Evolutionary conservation across 441 rosid genomes (phyloP), one percentile per base, ranked within the genome.

Genomic region (Gossypium lobatum): DNA sequence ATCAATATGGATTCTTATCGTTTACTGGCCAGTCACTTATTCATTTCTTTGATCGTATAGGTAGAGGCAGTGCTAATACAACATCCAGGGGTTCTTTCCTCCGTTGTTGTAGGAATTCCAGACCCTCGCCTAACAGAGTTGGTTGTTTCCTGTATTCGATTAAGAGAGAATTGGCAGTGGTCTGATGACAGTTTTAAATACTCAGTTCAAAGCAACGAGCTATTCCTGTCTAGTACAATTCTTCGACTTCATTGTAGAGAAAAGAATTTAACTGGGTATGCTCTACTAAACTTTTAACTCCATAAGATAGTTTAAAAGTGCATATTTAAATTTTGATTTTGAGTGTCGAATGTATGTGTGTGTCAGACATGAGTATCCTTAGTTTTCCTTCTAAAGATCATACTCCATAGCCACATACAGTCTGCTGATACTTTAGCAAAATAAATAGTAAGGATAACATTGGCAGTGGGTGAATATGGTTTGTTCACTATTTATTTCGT

Each of bases 111-210:
- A 80, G 95, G 97, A 50, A 70, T 88, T 59, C 87, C 83, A 5
- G 92, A 91, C 55, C 72, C 75, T 78, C 89, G 91, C 46, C 81
- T 95, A 31, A 78, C 85, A 2, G 97, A 95, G 81, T 87, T 84
- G 92, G 97, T 89, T 11, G 88, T 92, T 54, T 95, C 91, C 70
- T 95, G 93, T 80, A 68, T 92, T 59, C 82, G 77, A 72, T 64
- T 91, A 76, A 77, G 76, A 72, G 86, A 85, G 58, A 81, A 83
- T 31, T 91, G 97, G 95, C 74, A 61, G 71, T 92, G 97, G 97
- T 84, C 84, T 20, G 75, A 87, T 54, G 63, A 59, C 52, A 81
- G 71, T 67, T 42, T 50, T 42, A 53, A 25, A 9, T 39, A 14
- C 10, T 1, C 54, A 16, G 61, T 23, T 13, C 63, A n/a, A 70